Evolutionary conservation across 148 eudicot genomes (phyloP).

Genomic region (Rhododendron ovatum): DNA sequence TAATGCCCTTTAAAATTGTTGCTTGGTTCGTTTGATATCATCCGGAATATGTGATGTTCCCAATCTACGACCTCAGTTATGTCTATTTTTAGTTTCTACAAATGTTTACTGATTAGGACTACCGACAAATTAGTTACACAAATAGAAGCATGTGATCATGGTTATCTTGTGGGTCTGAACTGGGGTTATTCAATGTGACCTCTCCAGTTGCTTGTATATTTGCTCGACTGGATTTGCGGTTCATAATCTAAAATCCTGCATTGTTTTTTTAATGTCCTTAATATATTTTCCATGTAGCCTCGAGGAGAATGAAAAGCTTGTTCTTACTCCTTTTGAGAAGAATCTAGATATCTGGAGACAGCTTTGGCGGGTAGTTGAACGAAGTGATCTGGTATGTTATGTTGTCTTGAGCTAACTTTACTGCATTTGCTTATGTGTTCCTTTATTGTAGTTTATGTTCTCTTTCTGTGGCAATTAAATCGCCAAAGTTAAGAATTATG

Average conservation of each 20-base stretch:
- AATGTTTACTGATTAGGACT: neutral
- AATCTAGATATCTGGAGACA: constrained; percentile 99
- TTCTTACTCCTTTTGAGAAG: constrained; percentile 99
- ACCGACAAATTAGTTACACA: neutral
- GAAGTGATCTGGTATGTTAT: constrained; percentile 83
- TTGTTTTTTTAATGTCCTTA: neutral
- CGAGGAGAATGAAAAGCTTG: constrained; percentile 90
- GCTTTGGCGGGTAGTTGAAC: constrained; percentile 99
- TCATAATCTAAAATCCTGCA: neutral
- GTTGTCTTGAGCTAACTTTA: neutral
- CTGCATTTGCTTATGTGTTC: neutral
- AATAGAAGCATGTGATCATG: constrained; percentile 7
- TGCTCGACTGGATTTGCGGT: neutral
- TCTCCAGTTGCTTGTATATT: neutral
- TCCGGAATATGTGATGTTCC: neutral
- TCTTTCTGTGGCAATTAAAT: neutral
- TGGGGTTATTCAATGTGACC: neutral
- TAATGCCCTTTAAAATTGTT: neutral
- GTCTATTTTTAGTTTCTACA: neutral
- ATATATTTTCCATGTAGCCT: constrained; percentile 45
- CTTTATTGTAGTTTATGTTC: constrained; percentile 2
- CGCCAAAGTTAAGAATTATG: neutral
- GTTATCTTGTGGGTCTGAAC: constrained; percentile 3
- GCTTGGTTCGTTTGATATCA: neutral
- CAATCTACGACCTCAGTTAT: neutral